Base-by-base conservation (phyloP, 345 rosid genomes). In the Bruguiera gymnorhiza region DNA sequence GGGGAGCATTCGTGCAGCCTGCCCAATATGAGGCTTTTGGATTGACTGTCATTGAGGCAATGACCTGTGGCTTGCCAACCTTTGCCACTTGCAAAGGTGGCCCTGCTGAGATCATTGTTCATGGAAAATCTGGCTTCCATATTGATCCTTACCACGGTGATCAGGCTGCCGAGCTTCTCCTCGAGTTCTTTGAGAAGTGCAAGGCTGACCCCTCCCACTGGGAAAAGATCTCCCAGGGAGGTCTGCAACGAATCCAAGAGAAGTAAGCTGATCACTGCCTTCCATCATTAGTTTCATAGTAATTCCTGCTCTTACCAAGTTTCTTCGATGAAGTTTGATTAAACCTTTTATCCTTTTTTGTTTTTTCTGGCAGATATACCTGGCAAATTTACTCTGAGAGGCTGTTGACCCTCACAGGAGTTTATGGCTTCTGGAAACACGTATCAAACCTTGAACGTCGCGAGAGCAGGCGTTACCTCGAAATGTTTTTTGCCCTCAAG, bases 361-460 rank as follows among this genome's bases (percentile, higher is more conserved):
- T 24, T 53, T 20, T 0, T 6, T 69, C 36, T 55, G 60, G 67
- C 70, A 92, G 98, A 79, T 90, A 93, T 32, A 93, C 98, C 6
- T 93, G 98, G 98, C 74, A 90, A 67, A 93, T 93, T 1, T 93
- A 93, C 70, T 90, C 97, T 6, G 84, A 90, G 77, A 82, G 97
- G 84, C 89, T 93, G 53, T 62, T 93, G 85, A 89, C 94, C 27
- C 80, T 93, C 64, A 93, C 97, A 0, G 96, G 89, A 60, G 98
- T 93, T 6, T 90, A 93, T 27, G 97, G 97, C 6, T 93, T 93
- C 86, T 93, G 96, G 97, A 93, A 93, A 55, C 96, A 91, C 29
- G 98, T 94, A 3, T 89, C 98, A 0, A 94, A 94, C 64, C 96
- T 94, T n/a, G 96, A 94, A 63, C 90, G 85, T 6, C 97, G 70